These are phyloP conservation scores for Microdochium paspali DNA, from an alignment of 2,329 filamentous ascomycete species.

Conservation along the genomic window DNA sequence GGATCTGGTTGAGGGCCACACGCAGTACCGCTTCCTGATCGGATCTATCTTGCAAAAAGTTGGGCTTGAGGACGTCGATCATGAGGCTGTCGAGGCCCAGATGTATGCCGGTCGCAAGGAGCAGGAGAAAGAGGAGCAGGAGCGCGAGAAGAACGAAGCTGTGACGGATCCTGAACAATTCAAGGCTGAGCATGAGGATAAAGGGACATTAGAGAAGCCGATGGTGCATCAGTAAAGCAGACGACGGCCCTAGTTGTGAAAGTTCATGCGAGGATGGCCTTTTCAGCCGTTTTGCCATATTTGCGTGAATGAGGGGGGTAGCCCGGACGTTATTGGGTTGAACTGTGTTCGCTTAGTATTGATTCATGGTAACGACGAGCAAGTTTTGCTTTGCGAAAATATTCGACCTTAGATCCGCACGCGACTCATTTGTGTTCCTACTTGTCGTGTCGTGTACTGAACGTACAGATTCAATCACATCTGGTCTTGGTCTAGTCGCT, in stretches of 20 bases:
- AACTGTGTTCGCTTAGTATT: no score
- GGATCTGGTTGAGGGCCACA: slow-evolving; percentile 58
- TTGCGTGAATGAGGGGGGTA: no score
- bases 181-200: slow-evolving; percentile 1
- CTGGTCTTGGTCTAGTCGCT: not conserved
- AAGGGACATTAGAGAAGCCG: not conserved
- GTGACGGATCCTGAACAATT: not conserved
- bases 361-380: no score
- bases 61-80: slow-evolving; percentile 58
- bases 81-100: slow-evolving; percentile 24
- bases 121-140: slow-evolving; percentile 3
- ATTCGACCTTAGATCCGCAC: no score
- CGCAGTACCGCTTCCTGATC: slow-evolving; percentile 60
- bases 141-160: slow-evolving; percentile 1
- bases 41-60: slow-evolving; percentile 59
- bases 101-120: slow-evolving; percentile 16
- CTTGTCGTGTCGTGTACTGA: no score
- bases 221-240: not conserved
- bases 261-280: no score
- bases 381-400: no score
- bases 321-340: no score
- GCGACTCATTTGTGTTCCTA: no score
- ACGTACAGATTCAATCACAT: not conserved
- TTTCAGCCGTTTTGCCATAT: no score
- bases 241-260: not conserved